phyloP scores from a whole-genome alignment of 768 basidiomycete genomes.

The Tulasnella sp. region DNA sequence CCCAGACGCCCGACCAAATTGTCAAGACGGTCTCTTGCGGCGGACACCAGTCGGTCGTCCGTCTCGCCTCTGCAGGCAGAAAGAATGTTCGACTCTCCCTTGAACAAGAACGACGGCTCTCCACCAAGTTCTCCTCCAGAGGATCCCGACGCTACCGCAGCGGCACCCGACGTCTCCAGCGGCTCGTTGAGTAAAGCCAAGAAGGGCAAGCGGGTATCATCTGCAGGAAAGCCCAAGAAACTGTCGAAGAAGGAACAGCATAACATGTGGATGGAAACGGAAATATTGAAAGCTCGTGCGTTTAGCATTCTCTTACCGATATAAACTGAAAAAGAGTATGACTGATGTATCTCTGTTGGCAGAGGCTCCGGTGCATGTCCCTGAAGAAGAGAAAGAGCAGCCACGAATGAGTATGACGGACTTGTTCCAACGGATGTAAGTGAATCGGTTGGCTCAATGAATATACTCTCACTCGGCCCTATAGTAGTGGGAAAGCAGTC shows the following conservation, averaged over 20 bases:
- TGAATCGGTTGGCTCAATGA: neutral
- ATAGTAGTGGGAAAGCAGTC: neutral
- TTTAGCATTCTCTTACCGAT: neutral
- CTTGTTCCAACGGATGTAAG: neutral
- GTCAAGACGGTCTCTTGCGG: neutral
- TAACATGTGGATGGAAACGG: neutral
- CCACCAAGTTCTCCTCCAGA: neutral
- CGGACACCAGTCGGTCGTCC: neutral
- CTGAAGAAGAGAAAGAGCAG: neutral
- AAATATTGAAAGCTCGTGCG: neutral
- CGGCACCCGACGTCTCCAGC: neutral
- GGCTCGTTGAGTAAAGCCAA: neutral
- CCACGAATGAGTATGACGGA: neutral
- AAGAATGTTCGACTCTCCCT: neutral
- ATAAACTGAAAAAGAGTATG: neutral
- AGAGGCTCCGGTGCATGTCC: neutral
- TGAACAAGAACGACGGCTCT: neutral
- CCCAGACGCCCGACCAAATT: neutral
- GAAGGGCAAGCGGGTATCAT: neutral
- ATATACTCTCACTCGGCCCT: neutral
- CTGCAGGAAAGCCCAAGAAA: neutral
- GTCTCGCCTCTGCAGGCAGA: neutral
- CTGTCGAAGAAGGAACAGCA: neutral
- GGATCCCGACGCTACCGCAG: neutral
- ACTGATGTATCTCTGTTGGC: neutral